Evolutionary conservation across 2,329 filamentous ascomycete genomes (phyloP).

Genomic region (Parastagonospora avenae): DNA sequence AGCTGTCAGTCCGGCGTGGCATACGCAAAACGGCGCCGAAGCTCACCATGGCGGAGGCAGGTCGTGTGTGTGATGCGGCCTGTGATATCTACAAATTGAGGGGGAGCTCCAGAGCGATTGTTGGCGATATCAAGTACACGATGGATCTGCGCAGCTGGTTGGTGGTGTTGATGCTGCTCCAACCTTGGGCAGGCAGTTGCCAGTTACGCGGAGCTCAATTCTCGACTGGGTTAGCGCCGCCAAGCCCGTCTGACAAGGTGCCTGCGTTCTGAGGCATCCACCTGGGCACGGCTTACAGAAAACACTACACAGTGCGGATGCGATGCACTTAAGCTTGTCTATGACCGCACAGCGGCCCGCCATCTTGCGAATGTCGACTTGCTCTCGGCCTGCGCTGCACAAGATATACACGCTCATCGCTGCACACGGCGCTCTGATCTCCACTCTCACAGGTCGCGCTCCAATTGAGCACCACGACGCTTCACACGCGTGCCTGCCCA

Average conservation of each 20-base stretch:
- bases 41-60: slow-evolving; percentile 36
- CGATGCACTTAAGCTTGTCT: neutral
- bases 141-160: slow-evolving; percentile 6
- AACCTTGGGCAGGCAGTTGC: slow-evolving; percentile 31
- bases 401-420: neutral
- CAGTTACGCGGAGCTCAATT: slow-evolving; percentile 36
- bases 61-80: neutral
- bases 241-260: slow-evolving; percentile 4
- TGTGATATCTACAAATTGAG: neutral
- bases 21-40: slow-evolving; percentile 10
- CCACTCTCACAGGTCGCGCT: slow-evolving; percentile 25
- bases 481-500: slow-evolving; percentile 31
- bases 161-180: slow-evolving; percentile 24
- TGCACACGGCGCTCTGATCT: slow-evolving; percentile 9
- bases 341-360: neutral
- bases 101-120: neutral
- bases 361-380: neutral
- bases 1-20: slow-evolving; percentile 24
- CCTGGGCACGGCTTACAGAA: no score
- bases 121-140: neutral
- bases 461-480: slow-evolving; percentile 32
- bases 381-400: no score
- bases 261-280: neutral
- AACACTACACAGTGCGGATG: neutral
- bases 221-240: slow-evolving; percentile 13